These are phyloP conservation scores for Vaucheria bursata DNA, from an alignment of 352 stramenopile genomes.

Conservation along the genomic window DNA sequence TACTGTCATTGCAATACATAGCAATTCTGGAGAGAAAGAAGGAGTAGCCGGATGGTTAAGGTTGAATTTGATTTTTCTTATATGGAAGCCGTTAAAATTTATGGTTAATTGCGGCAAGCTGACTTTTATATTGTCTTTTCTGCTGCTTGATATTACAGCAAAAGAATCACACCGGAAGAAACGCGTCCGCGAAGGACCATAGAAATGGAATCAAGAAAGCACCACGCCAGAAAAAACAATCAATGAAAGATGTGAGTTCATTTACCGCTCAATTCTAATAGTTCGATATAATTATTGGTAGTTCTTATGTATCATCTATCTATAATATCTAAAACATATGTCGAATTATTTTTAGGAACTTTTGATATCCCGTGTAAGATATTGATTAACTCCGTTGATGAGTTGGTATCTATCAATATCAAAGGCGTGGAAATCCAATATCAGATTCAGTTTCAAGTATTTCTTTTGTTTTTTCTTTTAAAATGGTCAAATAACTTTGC, in stretches of 20 bases:
- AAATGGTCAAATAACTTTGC: too few relatives aligned
- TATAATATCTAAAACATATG: neutral
- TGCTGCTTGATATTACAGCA: slow-evolving; percentile 54
- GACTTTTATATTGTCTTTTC: neutral
- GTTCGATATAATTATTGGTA: slow-evolving; percentile 8
- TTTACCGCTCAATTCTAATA: neutral
- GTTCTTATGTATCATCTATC: neutral
- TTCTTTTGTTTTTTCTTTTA: too few relatives aligned
- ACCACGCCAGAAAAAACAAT: slow-evolving; percentile 86
- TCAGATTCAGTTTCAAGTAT: too few relatives aligned
- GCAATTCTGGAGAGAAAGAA: too few relatives aligned
- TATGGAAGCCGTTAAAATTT: too few relatives aligned
- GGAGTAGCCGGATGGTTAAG: too few relatives aligned
- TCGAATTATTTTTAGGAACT: neutral
- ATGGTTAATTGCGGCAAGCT: too few relatives aligned
- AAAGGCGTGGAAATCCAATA: too few relatives aligned
- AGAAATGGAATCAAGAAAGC: slow-evolving; percentile 95
- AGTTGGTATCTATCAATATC: too few relatives aligned
- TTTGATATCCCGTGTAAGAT: neutral
- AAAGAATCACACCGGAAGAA: slow-evolving; percentile 96
- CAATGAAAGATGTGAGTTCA: slow-evolving; percentile 77
- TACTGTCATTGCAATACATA: too few relatives aligned
- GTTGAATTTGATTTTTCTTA: too few relatives aligned
- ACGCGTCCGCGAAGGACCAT: slow-evolving; percentile 93
- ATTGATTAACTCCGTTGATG: too few relatives aligned